These are phyloP conservation scores for Aspergillus diversus DNA, from an alignment of 495 filamentous ascomycete genomes.

Conservation along the genomic window DNA sequence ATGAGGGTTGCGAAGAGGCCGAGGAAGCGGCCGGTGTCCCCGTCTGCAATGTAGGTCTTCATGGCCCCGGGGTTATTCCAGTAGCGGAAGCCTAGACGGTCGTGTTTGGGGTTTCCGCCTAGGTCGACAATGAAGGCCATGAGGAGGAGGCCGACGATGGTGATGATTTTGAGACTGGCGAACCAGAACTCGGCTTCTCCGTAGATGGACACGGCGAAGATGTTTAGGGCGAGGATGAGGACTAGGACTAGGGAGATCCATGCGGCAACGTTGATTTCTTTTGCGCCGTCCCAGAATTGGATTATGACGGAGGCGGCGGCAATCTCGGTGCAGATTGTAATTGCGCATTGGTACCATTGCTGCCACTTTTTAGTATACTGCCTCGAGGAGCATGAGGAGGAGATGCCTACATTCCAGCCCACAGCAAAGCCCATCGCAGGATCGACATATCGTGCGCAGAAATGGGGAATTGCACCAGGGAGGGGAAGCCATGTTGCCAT, in stretches of 20 bases:
- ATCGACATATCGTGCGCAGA: conserved; percentile 54
- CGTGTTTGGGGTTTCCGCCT: conserved; percentile 31
- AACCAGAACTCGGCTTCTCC: conserved; percentile 53
- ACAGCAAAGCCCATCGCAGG: conserved; percentile 58
- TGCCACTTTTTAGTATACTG: neutral
- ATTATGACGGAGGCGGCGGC: conserved; percentile 66
- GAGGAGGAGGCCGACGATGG: conserved; percentile 50
- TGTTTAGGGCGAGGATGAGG: conserved; percentile 46
- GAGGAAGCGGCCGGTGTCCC: conserved; percentile 46
- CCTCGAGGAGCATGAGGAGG: too few species aligned
- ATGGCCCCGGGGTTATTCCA: conserved; percentile 56
- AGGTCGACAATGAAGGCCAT: conserved; percentile 53
- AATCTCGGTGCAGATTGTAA: conserved; percentile 61
- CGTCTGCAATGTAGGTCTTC: conserved; percentile 40
- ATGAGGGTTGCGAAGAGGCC: conserved; percentile 45
- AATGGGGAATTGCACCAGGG: conserved; percentile 48
- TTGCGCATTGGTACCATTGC: conserved; percentile 59
- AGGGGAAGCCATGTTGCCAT: conserved; percentile 61
- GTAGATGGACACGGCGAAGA: conserved; percentile 46
- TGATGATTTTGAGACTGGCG: conserved; percentile 47
- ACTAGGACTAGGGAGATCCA: conserved; percentile 52
- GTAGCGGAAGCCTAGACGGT: conserved; percentile 44
- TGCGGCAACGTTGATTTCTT: conserved; percentile 46
- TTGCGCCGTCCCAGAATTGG: conserved; percentile 47
- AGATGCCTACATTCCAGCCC: conserved; percentile 38